Conservation (phyloP, 176 grass and related monocot species). For the Bonia amplexicaulis region DNA sequence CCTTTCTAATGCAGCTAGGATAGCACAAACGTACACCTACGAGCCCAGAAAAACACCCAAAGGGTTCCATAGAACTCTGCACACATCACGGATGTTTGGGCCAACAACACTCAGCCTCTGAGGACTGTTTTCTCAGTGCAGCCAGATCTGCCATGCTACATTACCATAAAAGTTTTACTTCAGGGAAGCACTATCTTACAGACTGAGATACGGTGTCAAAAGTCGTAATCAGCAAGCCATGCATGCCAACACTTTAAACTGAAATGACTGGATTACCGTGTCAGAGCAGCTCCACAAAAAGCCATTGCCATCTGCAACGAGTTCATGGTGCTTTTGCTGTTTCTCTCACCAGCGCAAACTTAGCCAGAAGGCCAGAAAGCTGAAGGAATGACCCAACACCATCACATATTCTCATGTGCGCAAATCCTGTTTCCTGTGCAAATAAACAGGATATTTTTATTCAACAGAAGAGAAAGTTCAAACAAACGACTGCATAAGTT, state of each 20-base stretch:
- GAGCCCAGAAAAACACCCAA: not conserved
- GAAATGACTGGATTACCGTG: not conserved
- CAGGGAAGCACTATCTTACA: conserved; percentile 16
- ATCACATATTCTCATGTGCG: conserved; percentile 97
- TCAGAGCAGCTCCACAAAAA: conserved; percentile 1
- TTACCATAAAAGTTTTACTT: conserved; percentile 12
- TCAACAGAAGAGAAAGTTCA: not conserved
- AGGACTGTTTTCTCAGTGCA: not conserved
- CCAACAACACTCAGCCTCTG: not conserved
- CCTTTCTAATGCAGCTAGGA: not conserved
- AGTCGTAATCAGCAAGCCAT: not conserved
- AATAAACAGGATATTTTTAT: conserved; percentile 9
- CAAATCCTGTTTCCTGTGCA: conserved; percentile 84
- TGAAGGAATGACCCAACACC: conserved; percentile 91
- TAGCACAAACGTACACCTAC: not conserved
- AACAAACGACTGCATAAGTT: not conserved
- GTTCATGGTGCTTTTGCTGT: conserved; percentile 45
- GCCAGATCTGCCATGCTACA: not conserved
- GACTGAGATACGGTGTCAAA: not conserved
- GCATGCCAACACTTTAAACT: not conserved
- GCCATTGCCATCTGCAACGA: not conserved
- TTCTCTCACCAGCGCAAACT: conserved; percentile 71
- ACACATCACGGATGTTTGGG: not conserved
- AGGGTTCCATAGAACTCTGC: not conserved
- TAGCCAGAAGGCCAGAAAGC: conserved; percentile 86